Evolutionary conservation across 495 filamentous ascomycete genomes (phyloP), one percentile per base, ranked within the genome.

Genomic region (Penicillium pulvis): DNA sequence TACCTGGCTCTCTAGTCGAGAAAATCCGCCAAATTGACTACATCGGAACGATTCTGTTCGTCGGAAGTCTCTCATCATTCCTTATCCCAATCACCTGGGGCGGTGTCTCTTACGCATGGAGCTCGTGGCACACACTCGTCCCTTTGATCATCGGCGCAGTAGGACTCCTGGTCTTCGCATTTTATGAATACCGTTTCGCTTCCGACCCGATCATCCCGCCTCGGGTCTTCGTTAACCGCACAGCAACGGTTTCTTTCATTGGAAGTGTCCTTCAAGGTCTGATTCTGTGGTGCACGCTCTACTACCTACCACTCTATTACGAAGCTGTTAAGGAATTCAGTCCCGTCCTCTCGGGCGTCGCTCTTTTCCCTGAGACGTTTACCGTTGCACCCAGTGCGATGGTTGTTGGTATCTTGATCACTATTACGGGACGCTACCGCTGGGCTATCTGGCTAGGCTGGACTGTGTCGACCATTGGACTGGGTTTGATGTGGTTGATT

Each of bases 1-100:
- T 73, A 1, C 68, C 71, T 0, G 71, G 64, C 31, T 68, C 66
- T 0, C 28, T 84, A 0, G 2, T 56, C 20, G 61, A 74, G 33
- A 83, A 83, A 63, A 67, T 86, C 6, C 61, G 65, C 17, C 70
- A 68, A 19, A 79, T 88, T 23, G 87, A 90, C 61, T 89, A 85
- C 79, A 33, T 83, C 31, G 87, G 87, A 0, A 74, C 76, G 7
- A 54, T 82, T 0, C 24, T 88, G 2, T 89, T 90, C 63, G 75
- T 79, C 12, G 77, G 73, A 74, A 73, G 72, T 49, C 47, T 65
- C 7, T 77, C 81, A 1, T 73, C 75, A 3, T 80, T 84, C 55
- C 56, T 82, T 28, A 75, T 84, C 31, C 78, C 78, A 0, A 61
- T 84, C 7, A 75, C 78, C 4, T 82, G 81, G 81, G 81, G 81